Base-by-base conservation (phyloP, 768 basidiomycete genomes). In the Paxillus involutus region DNA sequence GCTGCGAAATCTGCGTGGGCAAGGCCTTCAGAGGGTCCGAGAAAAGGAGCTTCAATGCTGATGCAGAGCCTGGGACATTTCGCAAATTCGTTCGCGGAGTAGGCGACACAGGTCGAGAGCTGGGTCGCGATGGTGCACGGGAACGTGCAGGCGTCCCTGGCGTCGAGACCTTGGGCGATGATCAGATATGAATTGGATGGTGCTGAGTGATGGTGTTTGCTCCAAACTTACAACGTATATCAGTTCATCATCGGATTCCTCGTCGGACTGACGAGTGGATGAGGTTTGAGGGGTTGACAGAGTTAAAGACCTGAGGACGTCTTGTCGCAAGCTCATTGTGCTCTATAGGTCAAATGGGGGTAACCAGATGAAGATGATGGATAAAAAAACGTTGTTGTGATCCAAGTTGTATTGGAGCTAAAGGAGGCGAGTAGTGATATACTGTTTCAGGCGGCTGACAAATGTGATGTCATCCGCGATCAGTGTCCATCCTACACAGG, bases 1-100 rank as follows among this genome's bases (percentile, higher is more conserved):
- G 76, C 62, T 95, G 92, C 1, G 86, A 86, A 17, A 94, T 63
- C 59, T 93, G 88, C 8, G 92, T 94, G 2, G 91, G 89, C 43
- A 97, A 79, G 2, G 72, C 78, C 57, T 77, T 82, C 26, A 94
- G 77, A 0, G 86, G 86, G 65, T 94, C 91, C 4, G 59, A 61
- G 30, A 69, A 62, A 41, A 56, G 55, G 41, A 61, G 24, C 40
- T 63, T 62, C 1, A 53, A 54, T 1, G 59, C 44, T 42, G 69
- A 66, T 14, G 59, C 56, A 16, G 66, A 67, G 24, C 73, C 69
- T 17, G 73, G 67, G 47, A 33, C 45, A n/a, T 19, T 52, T n/a
- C 60, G 63, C 30, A 53, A 30, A 44, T 59, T 62, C 26, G 57
- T 44, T 42, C 63, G 49, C 42, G 58, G 50, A 52, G 66, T 59